Evolutionary conservation across 176 grass and related monocot genomes (phyloP), one percentile per base, ranked within the genome.

Genomic region (Thinopyrum elongatum): DNA sequence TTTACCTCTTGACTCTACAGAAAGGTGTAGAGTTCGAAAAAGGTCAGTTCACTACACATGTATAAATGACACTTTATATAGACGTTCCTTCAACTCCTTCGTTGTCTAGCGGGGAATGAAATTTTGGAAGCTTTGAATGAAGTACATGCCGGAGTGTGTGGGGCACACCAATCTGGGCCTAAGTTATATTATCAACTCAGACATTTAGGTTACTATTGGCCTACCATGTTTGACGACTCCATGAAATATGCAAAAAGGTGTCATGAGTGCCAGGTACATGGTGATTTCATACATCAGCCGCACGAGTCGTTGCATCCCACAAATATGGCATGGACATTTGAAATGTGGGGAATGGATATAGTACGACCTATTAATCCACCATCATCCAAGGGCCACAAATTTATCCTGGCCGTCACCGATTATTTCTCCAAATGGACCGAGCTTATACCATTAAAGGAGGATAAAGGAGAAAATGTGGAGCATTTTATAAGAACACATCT

Each of bases 311-410:
- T 82, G 2, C 66, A 82, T 33, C 66, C 47, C 0, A 59, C 47
- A 0, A 57, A 41, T 2, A 71, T 71, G 49, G 34, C 65, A 0
- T 82, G 65, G 65, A 65, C 65, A 3, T 70, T 82, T 4, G 46
- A 82, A 55, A 82, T 70, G 19, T 82, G 79, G 64, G 79, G 64
- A 2, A 81, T 44, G 33, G 81, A 83, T 29, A 5, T 83, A 19
- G 68, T 74, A 0, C 69, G 69, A 7, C 81, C 15, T 1, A 73
- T 74, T 7, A 6, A 74, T 1, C 51, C 81, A 0, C 51, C 68
- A 12, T 74, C 42, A 46, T 46, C 42, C 14, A 46, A 14, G 42
- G 42, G 42, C 12, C 42, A 46, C 0, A 46, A 46, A 23, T 83
- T 83, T 0, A 83, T 83, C 13, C 34, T 83, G 1, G 80, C 31